A percentile compares a stretch with the other conserved stretches of the same genome.
Conservation (phyloP, 495 filamentous ascomycete genomes). For the Neurospora tetraspora region DNA sequence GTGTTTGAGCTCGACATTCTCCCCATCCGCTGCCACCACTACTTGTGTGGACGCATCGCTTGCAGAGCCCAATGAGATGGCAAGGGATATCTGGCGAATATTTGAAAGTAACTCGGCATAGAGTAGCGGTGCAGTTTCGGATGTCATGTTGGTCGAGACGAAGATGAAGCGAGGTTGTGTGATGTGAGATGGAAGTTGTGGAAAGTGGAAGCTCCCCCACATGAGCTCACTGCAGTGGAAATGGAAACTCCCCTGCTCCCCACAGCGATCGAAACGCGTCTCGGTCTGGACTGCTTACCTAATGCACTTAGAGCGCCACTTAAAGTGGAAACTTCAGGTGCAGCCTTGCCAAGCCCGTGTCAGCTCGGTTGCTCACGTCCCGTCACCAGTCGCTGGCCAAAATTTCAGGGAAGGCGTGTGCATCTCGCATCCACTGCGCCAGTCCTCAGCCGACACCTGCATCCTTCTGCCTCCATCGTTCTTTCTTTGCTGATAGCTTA, state of each 20-base stretch:
- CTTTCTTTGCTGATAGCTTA: not conserved
- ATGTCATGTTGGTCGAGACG: not conserved
- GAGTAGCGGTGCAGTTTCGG: constrained; percentile 22
- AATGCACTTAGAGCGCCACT: not conserved
- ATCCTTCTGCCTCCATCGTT: not conserved
- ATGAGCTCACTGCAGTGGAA: too few relatives aligned
- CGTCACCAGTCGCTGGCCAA: not conserved
- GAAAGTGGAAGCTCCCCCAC: not conserved
- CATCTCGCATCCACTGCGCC: not conserved
- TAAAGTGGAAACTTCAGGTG: not conserved
- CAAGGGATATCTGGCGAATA: constrained; percentile 74
- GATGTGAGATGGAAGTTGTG: not conserved
- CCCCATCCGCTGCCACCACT: constrained; percentile 39
- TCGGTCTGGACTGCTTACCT: not conserved
- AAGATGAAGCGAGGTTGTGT: not conserved
- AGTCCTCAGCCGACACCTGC: not conserved
- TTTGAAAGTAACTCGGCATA: constrained; percentile 85
- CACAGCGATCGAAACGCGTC: not conserved
- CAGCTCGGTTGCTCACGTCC: not conserved
- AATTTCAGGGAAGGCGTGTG: not conserved
- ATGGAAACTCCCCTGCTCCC: too few relatives aligned
- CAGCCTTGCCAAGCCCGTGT: not conserved
- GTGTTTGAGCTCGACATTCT: constrained; percentile 42
- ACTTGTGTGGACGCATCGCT: constrained; percentile 36
- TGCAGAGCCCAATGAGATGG: constrained; percentile 50